phyloP scores from a whole-genome alignment of 768 basidiomycete species.

The Amanita rubescens region DNA sequence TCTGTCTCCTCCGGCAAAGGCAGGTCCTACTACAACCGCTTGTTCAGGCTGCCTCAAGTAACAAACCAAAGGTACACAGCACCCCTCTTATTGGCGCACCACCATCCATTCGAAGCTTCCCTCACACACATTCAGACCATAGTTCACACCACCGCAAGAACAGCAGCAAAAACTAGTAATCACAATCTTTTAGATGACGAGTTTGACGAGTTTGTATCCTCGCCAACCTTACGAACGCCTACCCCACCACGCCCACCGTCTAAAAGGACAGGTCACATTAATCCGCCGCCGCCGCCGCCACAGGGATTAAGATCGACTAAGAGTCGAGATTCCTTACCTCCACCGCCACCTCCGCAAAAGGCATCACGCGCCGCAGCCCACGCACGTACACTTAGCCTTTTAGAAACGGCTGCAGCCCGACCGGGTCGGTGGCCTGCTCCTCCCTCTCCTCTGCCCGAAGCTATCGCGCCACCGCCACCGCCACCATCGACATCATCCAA shows the following conservation, averaged over 20 bases:
- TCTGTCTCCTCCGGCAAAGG: slow-evolving; percentile 10
- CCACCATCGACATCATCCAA: not conserved
- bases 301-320: not conserved
- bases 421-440: slow-evolving; percentile 42
- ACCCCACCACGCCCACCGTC: slow-evolving; percentile 34
- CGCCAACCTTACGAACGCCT: slow-evolving; percentile 30
- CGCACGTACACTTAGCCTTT: slow-evolving; percentile 47
- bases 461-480: slow-evolving; percentile 27
- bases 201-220: slow-evolving; percentile 41
- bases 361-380: slow-evolving; percentile 38
- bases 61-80: not conserved
- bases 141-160: slow-evolving; percentile 1
- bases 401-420: slow-evolving; percentile 48
- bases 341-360: slow-evolving; percentile 17
- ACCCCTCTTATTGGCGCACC: slow-evolving; percentile 8
- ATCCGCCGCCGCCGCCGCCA: slow-evolving; percentile 1
- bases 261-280: slow-evolving; percentile 18
- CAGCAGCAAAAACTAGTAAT: not conserved
- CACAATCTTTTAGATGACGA: slow-evolving; percentile 14
- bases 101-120: slow-evolving; percentile 17
- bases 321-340: slow-evolving; percentile 9
- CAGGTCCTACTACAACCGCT: not conserved
- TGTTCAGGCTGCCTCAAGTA: not conserved
- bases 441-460: slow-evolving; percentile 37
- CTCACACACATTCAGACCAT: slow-evolving; percentile 12